A percentile compares a stretch with the other conserved stretches of the same genome.
These are phyloP conservation scores for Cicer judaicum DNA, from an alignment of 306 rosid genomes.

Conservation along the genomic window DNA sequence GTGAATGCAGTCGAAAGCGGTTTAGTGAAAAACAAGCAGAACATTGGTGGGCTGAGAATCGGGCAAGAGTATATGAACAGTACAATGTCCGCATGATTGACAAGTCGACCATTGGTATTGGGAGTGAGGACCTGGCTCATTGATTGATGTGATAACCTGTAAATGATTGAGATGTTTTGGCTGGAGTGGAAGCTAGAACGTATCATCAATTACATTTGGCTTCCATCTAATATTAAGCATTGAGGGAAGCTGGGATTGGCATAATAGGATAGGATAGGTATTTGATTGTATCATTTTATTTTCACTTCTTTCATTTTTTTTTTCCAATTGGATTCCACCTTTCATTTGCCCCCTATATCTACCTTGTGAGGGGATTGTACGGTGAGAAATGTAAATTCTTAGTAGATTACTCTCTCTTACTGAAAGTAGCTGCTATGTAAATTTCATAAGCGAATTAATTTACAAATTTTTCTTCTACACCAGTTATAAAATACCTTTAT, in stretches of 20 bases:
- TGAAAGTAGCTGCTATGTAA: conserved; percentile 74
- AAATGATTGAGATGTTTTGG: conserved; percentile 58
- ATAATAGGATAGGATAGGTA: conserved; percentile 65
- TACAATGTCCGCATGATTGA: conserved; percentile 80
- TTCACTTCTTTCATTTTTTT: conserved; percentile 26
- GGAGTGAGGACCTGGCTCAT: conserved; percentile 83
- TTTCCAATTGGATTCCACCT: conserved; percentile 53
- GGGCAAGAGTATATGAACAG: conserved; percentile 79
- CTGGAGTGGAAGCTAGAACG: conserved; percentile 56
- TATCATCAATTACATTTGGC: conserved; percentile 59
- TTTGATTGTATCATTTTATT: conserved; percentile 64
- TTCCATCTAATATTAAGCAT: conserved; percentile 62
- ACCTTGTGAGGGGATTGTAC: conserved; percentile 76
- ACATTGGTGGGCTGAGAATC: conserved; percentile 98
- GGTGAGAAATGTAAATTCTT: conserved; percentile 89
- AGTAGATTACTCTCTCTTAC: conserved; percentile 72
- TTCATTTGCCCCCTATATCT: conserved; percentile 70
- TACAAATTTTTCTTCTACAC: conserved; percentile 50
- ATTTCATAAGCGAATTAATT: conserved; percentile 65
- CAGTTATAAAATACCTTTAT: conserved; percentile 43
- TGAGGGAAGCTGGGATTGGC: conserved; percentile 63
- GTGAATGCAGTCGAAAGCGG: conserved; percentile 86
- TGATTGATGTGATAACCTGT: conserved; percentile 70
- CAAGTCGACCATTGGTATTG: conserved; percentile 82
- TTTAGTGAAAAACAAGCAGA: conserved; percentile 96